Percentiles rank a stretch among this genome's conserved stretches.
phyloP scores from a whole-genome alignment of 73 alveolate genomes.

The Effrenium voratum region DNA sequence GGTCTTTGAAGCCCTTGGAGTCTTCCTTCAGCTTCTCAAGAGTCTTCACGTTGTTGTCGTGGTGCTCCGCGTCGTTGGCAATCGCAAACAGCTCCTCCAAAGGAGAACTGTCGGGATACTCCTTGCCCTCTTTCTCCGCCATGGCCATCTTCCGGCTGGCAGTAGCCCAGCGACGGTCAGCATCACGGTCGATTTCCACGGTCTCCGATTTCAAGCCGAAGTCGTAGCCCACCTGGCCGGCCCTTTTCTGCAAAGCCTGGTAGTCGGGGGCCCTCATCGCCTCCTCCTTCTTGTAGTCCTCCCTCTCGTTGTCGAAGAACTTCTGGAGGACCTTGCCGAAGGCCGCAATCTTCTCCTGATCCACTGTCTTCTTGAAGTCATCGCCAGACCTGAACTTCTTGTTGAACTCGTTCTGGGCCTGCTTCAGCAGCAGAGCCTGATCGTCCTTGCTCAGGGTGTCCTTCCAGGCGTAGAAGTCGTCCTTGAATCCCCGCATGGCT shows the following conservation, averaged over 20 bases:
- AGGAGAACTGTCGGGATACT: constrained; percentile 30
- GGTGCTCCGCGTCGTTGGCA: constrained; percentile 34
- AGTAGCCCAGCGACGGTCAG: constrained; percentile 83
- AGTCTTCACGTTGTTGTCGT: constrained; percentile 25
- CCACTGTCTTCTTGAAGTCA: constrained; percentile 47
- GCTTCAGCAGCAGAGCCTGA: constrained; percentile 81
- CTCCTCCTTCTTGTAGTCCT: constrained; percentile 91
- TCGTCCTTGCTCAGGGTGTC: constrained; percentile 85
- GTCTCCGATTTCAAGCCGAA: constrained; percentile 50
- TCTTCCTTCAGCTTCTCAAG: background rate
- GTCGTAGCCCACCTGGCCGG: constrained; percentile 60
- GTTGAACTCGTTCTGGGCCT: constrained; percentile 90
- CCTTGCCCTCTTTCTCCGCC: constrained; percentile 42
- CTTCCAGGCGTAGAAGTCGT: constrained; percentile 88
- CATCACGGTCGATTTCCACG: constrained; percentile 81
- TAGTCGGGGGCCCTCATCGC: constrained; percentile 63
- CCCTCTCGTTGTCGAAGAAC: constrained; percentile 87
- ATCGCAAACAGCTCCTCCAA: background rate
- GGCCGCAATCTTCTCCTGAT: constrained; percentile 86
- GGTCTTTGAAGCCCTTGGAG: background rate
- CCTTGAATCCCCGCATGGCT: constrained; percentile 89
- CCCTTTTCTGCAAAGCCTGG: constrained; percentile 38
- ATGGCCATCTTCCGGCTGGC: constrained; percentile 12
- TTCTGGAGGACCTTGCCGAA: constrained; percentile 71
- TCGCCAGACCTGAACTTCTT: constrained; percentile 77